phyloP scores from a whole-genome alignment of 305 asterid species.

The Fraxinus nigra region DNA sequence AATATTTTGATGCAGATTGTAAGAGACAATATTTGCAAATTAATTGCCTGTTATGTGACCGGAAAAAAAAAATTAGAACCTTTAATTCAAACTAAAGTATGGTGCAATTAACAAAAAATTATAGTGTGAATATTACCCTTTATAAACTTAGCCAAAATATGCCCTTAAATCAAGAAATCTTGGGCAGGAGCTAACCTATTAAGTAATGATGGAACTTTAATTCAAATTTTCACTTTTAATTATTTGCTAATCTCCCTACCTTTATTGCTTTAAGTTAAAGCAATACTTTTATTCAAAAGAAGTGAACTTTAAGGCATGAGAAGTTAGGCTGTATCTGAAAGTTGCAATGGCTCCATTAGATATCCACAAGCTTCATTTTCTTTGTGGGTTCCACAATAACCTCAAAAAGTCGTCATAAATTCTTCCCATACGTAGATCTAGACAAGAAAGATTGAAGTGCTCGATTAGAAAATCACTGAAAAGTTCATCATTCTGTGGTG shows the following conservation, averaged over 20 bases:
- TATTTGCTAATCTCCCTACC: not conserved
- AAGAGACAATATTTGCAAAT: not conserved
- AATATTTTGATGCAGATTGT: not conserved
- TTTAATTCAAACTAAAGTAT: too few relatives aligned
- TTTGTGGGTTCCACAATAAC: not conserved
- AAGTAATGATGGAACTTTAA: not conserved
- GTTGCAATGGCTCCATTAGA: not conserved
- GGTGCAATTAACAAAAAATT: not conserved
- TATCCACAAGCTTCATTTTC: not conserved
- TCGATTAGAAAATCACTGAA: too few relatives aligned
- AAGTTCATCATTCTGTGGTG: not conserved
- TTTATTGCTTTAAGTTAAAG: not conserved
- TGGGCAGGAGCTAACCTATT: not conserved
- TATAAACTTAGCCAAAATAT: not conserved
- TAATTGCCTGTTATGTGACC: too few relatives aligned
- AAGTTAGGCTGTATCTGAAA: not conserved
- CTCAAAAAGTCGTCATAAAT: not conserved
- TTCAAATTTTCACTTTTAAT: not conserved
- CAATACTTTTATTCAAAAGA: not conserved
- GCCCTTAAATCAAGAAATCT: not conserved
- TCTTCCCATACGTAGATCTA: not conserved
- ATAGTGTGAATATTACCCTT: too few relatives aligned
- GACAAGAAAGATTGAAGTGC: not conserved
- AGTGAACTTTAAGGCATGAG: not conserved
- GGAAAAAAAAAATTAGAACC: too few relatives aligned